Base-by-base conservation (phyloP, 306 rosid genomes). In the Lotus japonicus region DNA sequence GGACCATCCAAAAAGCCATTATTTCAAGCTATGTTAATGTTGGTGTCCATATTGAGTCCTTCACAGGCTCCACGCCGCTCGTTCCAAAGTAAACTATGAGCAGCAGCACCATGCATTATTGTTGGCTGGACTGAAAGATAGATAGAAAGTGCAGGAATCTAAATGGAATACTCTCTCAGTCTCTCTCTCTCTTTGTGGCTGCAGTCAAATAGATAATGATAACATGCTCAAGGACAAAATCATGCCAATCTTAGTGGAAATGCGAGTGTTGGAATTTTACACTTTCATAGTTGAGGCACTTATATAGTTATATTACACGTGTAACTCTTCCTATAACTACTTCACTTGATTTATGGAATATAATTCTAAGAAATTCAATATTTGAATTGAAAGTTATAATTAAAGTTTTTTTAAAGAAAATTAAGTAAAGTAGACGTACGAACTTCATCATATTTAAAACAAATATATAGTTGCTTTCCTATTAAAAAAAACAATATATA, bases 51-150 rank as follows among this genome's bases (percentile, higher is more conserved):
- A 3, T 28, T 0, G 14, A 64, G 11, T 50, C 60, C 5, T 11
- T 77, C 82, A 71, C 52, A 70, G 78, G 82, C 65, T 78, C 73
- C 81, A 64, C 78, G 33, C 16, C 13, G 9, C 31, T 55, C 10
- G 36, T 77, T 64, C 15, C 19, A 50, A 67, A 62, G 71, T 26
- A 59, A 45, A 56, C 52, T 9, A 36, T 21, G 26, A 56, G 45
- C 6, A 26, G 39, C 45, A 15, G 12, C 46, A 67, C 33, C 33
- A 28, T 28, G 33, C 7, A 74, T 35, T 39, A 58, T 52, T 45
- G 72, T 42, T 68, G 64, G 21, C 57, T n/a, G 18, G 67, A 61
- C 43, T 2, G 10, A 77, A 1, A 28, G 33, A 28, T 28, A 77
- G 56, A 77, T 66, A 26, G 65, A 39, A 77, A 28, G 35, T 64